These are phyloP conservation scores for Blastocystis sp. DNA, from an alignment of 352 stramenopile species.

Conservation along the genomic window DNA sequence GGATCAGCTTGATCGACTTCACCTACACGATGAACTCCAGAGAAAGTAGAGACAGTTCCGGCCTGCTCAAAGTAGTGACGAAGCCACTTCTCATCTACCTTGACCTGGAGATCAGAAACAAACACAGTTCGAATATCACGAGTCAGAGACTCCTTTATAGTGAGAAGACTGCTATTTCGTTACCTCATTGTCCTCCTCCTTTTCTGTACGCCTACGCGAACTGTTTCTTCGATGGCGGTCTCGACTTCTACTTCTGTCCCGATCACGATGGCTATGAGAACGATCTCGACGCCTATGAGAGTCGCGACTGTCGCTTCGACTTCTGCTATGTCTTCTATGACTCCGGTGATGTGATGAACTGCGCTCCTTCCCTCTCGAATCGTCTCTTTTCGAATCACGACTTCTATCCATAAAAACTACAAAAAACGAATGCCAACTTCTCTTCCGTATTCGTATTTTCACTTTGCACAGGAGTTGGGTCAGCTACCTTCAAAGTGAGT, in stretches of 20 bases:
- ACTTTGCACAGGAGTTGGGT: background rate
- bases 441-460: background rate
- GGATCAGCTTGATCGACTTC: conserved; percentile 37
- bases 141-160: conserved; percentile 18
- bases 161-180: background rate
- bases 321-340: background rate
- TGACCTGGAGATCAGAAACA: conserved; percentile 43
- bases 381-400: background rate
- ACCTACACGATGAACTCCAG: background rate
- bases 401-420: background rate
- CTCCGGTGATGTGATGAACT: background rate
- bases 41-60: background rate
- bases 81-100: conserved; percentile 61
- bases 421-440: background rate
- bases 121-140: conserved; percentile 56
- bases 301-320: background rate
- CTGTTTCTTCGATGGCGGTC: background rate
- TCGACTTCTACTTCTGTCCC: background rate
- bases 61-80: conserved; percentile 53
- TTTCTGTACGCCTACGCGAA: background rate
- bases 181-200: background rate
- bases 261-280: conserved; percentile 4
- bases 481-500: background rate
- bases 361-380: too few species aligned
- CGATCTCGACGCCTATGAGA: background rate